Evolutionary conservation across 2,329 filamentous ascomycete species (phyloP), one percentile per base, ranked within the genome.

Genomic region (Calonectria crousiana): DNA sequence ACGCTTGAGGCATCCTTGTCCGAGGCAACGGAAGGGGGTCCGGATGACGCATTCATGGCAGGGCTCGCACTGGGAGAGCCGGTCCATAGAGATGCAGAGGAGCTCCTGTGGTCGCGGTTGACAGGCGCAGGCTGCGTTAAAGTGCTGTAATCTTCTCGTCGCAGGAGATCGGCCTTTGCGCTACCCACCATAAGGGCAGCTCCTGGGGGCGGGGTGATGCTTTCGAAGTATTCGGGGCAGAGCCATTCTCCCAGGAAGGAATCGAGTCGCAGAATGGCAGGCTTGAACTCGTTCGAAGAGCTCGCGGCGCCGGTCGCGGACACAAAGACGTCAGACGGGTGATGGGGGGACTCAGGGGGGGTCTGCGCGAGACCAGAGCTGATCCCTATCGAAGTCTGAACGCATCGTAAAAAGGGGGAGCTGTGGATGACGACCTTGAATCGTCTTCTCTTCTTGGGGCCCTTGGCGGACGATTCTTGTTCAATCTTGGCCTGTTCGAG

Each of bases 191-290:
- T 97, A 85, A 97, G 90, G 5, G 93, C 91, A 4, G 95, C 96
- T 53, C 92, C 92, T 0, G 97, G 97, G 14, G 97, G 97, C 4
- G 95, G 95, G 0, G 94, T 96, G 77, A 98, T 98, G 67, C 94
- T 90, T 76, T 98, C 95, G 81, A 96, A 99, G 84, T 99, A 99
- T 81, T 96, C 93, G 1, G 95, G 95, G 2, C 94, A 95, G 36
- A 98, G 89, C 97, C 97, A 99, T 88, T 99, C 97, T 64, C 97
- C 96, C 0, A 99, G 89, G 82, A 97, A 98, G 0, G 96, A 94
- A 84, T 99, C 97, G 8, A 99, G 90, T 0, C 97, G 93, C 62
- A 99, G 86, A 13, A 92, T 88, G 4, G 91, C 87, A 76, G 91
- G 93, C 72, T 88, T 87, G 73, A 90, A 82, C 68, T 82, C 82